These are phyloP conservation scores for Capsicum rhomboideum DNA, from an alignment of 257 asterid genomes.

Conservation along the genomic window DNA sequence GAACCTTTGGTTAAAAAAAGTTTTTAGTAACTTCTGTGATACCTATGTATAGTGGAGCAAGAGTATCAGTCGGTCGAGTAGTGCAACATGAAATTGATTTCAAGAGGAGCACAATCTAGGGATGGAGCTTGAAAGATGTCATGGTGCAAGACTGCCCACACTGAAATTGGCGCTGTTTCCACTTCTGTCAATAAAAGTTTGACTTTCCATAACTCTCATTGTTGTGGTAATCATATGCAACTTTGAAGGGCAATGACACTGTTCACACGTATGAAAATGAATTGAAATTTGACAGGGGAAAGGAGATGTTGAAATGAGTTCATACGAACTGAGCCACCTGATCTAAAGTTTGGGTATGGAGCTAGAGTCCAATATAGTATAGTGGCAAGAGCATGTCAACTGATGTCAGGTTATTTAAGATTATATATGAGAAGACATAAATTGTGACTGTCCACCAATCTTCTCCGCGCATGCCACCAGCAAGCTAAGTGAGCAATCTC, in stretches of 20 bases:
- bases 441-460: background rate
- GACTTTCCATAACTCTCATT: background rate
- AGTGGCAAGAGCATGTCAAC: background rate
- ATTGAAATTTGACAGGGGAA: background rate
- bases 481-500: background rate
- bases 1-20: too few species aligned
- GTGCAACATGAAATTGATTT: too few species aligned
- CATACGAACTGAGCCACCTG: background rate
- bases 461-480: background rate
- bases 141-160: too few species aligned
- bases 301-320: background rate
- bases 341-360: background rate
- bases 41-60: too few species aligned
- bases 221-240: background rate
- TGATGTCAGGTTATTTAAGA: background rate
- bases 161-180: too few species aligned
- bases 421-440: background rate
- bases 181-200: too few species aligned
- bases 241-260: background rate
- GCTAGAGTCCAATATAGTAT: background rate
- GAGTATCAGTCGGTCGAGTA: too few species aligned
- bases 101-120: too few species aligned
- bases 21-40: too few species aligned
- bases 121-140: too few species aligned
- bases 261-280: background rate